Evolutionary conservation across 2,329 filamentous ascomycete species (phyloP).

Genomic region (Atkinsonella texensis): DNA sequence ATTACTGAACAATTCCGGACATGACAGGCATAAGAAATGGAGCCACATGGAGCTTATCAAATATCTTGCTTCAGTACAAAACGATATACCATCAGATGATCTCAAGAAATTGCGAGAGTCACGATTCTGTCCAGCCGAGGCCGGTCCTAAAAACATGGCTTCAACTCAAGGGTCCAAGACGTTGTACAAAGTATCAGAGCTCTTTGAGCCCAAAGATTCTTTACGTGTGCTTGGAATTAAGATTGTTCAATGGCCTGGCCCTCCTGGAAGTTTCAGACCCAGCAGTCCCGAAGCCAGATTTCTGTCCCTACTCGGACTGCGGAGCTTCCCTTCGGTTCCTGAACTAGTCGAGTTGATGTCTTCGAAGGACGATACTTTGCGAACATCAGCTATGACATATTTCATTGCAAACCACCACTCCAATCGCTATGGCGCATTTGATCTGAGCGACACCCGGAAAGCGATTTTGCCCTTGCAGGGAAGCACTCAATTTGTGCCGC

Average conservation of each 20-base stretch:
- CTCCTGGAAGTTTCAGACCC: conserved; percentile 48
- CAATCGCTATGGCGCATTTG: conserved; percentile 60
- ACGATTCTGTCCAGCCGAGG: conserved; percentile 71
- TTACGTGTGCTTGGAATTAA: conserved; percentile 61
- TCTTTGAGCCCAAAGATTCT: conserved; percentile 67
- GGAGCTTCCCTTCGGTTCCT: conserved; percentile 54
- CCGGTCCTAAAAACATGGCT: conserved; percentile 43
- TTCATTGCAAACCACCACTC: conserved; percentile 69
- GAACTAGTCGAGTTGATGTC: conserved; percentile 73
- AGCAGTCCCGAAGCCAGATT: conserved; percentile 63
- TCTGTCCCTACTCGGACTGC: conserved; percentile 59
- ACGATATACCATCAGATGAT: conserved; percentile 78
- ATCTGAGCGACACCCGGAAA: conserved; percentile 41
- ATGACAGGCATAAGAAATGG: conserved; percentile 54
- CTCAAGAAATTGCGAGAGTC: conserved; percentile 66
- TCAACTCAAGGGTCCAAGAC: conserved; percentile 36
- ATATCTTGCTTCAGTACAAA: conserved; percentile 79
- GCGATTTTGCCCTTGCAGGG: conserved; percentile 64
- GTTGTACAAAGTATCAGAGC: conserved; percentile 61
- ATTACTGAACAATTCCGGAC: conserved; percentile 51
- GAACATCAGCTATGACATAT: conserved; percentile 64
- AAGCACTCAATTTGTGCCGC: conserved; percentile 54
- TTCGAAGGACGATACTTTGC: conserved; percentile 42
- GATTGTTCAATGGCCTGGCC: conserved; percentile 70
- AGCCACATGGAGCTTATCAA: conserved; percentile 92